A percentile compares a stretch with the other conserved stretches of the same genome.
These are phyloP conservation scores for Allomyces arbusculus DNA, from an alignment of 192 early-diverging fungal species.

Conservation along the genomic window DNA sequence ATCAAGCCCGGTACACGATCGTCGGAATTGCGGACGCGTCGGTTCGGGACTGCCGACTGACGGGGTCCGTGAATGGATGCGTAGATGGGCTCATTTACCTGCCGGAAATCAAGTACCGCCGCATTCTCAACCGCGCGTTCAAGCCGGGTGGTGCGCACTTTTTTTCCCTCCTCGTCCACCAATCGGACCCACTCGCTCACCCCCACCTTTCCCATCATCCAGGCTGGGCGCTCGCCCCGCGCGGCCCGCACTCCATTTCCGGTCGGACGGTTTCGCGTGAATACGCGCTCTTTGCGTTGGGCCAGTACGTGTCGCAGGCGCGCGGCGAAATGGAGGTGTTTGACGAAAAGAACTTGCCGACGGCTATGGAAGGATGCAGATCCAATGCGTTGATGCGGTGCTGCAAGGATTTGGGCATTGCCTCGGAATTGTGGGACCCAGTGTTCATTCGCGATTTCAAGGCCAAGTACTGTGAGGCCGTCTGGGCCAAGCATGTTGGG, in stretches of 20 bases:
- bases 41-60: not conserved
- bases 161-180: no score
- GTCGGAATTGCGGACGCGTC: not conserved
- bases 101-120: slow-evolving; percentile 94
- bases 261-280: slow-evolving; percentile 66
- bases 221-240: slow-evolving; percentile 68
- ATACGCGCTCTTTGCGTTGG: slow-evolving; percentile 70
- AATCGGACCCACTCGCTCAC: no score
- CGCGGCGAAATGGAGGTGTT: slow-evolving; percentile 90
- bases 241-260: slow-evolving; percentile 65
- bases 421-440: slow-evolving; percentile 88
- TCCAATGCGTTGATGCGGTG: slow-evolving; percentile 87
- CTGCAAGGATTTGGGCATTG: slow-evolving; percentile 88
- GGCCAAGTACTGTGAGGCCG: slow-evolving; percentile 52
- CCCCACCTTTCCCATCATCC: not conserved
- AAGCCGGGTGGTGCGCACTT: slow-evolving; percentile 53
- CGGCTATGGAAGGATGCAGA: slow-evolving; percentile 71
- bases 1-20: slow-evolving; percentile 55
- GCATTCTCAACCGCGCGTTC: slow-evolving; percentile 83
- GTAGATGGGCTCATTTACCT: slow-evolving; percentile 79
- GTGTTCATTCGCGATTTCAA: slow-evolving; percentile 71
- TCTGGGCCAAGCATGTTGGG: slow-evolving; percentile 50
- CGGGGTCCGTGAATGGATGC: not conserved
- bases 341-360: slow-evolving; percentile 47
- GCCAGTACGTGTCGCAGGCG: slow-evolving; percentile 78